Evolutionary conservation across 805 yeast species (phyloP), one percentile per base, ranked within the genome.

Genomic region (Wickerhamiella lipophila): DNA sequence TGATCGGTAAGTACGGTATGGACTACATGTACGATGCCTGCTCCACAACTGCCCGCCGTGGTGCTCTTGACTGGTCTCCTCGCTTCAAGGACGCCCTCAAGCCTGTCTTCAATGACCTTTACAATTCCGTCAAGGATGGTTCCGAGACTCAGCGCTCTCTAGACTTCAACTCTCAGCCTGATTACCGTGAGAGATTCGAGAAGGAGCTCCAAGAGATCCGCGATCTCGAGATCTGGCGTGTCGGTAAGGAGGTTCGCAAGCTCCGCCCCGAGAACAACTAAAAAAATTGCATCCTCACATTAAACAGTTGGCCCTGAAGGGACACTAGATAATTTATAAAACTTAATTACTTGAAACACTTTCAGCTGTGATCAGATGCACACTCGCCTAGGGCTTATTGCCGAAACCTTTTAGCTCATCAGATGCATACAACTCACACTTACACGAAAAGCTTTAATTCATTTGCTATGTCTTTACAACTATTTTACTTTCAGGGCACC

Each of bases 1-100:
- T 92, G 77, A 72, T 92, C 63, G 98, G 98, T 75, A 87, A 86
- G 74, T 84, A 92, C 79, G 98, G 98, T 76, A 92, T 92, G 98
- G 98, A 92, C 75, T 92, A 92, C 89, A 92, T 92, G 98, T 92
- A 92, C 81, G 97, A 92, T 69, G 98, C 98, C 64, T 92, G 98
- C 76, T 92, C 98, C 60, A 92, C 98, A 67, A 92, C 98, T 60
- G 98, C 98, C 65, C 87, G 97, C 80, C 86, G 98, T 77, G 98
- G 98, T 79, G 98, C 98, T 68, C 79, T 92, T 64, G 98, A 92
- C 78, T 92, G 98, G 98, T 89, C 92, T 78, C 97, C 97, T 72
- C 76, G 83, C 72, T 92, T 92, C 87, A 88, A 88, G 80, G 89
- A 85, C 62, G 96, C 96, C 67, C 79, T 92, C 74, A 92, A 92